Evolutionary conservation across 148 eudicot genomes (phyloP), one percentile per base, ranked within the genome.

Genomic region (Oxyria digyna): DNA sequence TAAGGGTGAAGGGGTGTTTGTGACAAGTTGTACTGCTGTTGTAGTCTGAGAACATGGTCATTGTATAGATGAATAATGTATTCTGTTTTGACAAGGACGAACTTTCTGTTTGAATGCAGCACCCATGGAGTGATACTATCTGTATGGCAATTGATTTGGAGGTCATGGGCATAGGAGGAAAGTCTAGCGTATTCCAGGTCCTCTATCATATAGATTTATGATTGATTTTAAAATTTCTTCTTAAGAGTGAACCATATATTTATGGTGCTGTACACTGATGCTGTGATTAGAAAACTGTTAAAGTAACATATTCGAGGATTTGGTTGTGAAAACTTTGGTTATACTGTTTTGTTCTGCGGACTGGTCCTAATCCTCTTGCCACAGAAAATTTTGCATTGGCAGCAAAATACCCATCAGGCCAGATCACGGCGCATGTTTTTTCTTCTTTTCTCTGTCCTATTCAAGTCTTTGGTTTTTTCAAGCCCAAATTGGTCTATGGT

Each of bases 1-100:
- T 52, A 93, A 97, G 84, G 98, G 91, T 75, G n/a, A n/a, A n/a
- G n/a, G n/a, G 98, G 98, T 76, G 98, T 97, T 76, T 96, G 97
- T 62, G 98, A 94, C 78, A 88, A 24, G 24, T 27, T 27, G 21
- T 50, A 21, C 57, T 20, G 6, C n/a, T 45, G 50, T 49, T 49
- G 9, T 54, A 54, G 24, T 20, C 15, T 54, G 14, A 8, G 1
- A 1, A 24, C 24, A 3, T 54, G 32, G 49, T 43, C 29, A 57
- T 29, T 27, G n/a, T 59, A 15, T 10, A 59, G 37, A 59, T 14
- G 64, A 8, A 27, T 14, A 59, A 59, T 59, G 18, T 59, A 59
- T 59, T 59, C 18, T 59, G 64, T 29, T 29, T 45, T n/a, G n/a
- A n/a, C n/a, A n/a, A n/a, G n/a, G n/a, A n/a, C n/a, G n/a, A n/a